Conservation (phyloP, 2,329 filamentous ascomycete species). For the Cytospora piceae region DNA sequence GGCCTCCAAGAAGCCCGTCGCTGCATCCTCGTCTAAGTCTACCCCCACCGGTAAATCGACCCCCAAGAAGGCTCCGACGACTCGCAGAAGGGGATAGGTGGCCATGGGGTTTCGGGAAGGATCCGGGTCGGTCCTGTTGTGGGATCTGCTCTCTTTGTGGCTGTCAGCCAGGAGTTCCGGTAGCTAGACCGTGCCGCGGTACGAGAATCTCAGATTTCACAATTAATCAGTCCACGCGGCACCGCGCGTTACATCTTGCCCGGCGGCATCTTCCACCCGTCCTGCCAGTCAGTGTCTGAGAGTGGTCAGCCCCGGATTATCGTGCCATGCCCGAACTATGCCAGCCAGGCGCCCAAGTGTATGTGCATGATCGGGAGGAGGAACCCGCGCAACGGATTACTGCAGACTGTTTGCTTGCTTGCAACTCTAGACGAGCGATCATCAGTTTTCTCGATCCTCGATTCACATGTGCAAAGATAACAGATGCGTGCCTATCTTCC, state of each 20-base stretch:
- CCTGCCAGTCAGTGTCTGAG: background rate
- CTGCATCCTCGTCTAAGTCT: conserved; percentile 33
- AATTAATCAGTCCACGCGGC: background rate
- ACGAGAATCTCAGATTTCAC: conserved; percentile 15
- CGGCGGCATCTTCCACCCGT: background rate
- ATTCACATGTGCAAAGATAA: conserved; percentile 24
- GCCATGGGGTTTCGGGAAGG: conserved; percentile 1
- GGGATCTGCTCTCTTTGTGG: conserved; percentile 1
- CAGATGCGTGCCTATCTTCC: conserved; percentile 15
- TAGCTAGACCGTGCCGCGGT: conserved; percentile 21
- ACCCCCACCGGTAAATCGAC: conserved; percentile 33
- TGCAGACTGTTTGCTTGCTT: conserved; percentile 27
- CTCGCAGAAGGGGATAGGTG: conserved; percentile 45
- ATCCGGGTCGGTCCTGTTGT: conserved; percentile 12
- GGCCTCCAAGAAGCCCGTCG: conserved; percentile 31
- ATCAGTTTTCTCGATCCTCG: conserved; percentile 5
- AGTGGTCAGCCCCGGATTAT: conserved; percentile 13
- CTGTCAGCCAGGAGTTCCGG: conserved; percentile 15
- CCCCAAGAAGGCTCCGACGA: conserved; percentile 47
- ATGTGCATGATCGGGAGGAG: conserved; percentile 4
- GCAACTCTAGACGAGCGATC: conserved; percentile 5
- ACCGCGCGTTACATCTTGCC: background rate
- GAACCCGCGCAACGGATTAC: conserved; percentile 13
- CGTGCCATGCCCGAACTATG: conserved; percentile 13
- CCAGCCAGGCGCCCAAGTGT: conserved; percentile 8